Conservation (phyloP, 257 asterid genomes). For the Perilla frutescens region DNA sequence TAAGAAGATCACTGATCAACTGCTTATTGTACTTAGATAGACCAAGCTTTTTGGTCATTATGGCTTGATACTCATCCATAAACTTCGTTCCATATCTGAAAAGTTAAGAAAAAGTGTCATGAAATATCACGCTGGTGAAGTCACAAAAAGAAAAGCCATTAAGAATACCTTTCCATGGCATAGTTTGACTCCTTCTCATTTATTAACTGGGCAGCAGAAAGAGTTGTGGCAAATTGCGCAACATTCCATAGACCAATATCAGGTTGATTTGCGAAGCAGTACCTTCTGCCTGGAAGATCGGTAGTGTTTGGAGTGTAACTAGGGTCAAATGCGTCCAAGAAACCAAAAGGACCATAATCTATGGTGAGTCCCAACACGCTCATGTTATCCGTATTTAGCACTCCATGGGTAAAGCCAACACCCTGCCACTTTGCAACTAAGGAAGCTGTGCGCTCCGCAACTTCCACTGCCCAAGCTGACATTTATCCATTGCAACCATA, state of each 20-base stretch:
- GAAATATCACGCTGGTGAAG: conserved; percentile 26
- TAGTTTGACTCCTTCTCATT: conserved; percentile 80
- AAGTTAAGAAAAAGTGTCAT: conserved; percentile 30
- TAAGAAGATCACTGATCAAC: conserved; percentile 84
- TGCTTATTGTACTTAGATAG: conserved; percentile 88
- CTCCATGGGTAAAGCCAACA: conserved; percentile 99
- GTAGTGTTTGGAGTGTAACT: conserved; percentile 99
- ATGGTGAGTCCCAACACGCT: conserved; percentile 93
- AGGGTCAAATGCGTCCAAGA: conserved; percentile 98
- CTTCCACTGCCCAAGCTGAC: conserved; percentile 99
- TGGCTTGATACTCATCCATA: conserved; percentile 92
- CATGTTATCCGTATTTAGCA: conserved; percentile 97
- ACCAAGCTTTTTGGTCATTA: conserved; percentile 95
- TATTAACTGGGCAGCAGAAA: conserved; percentile 77
- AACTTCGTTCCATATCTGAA: conserved; percentile 88
- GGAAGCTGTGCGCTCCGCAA: conserved; percentile 94
- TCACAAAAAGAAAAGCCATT: neutral
- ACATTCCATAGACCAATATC: conserved; percentile 97
- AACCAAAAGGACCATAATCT: conserved; percentile 98
- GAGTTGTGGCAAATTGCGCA: conserved; percentile 77
- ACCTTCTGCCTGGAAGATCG: conserved; percentile 98
- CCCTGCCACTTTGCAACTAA: conserved; percentile 96
- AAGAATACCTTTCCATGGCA: conserved; percentile 86
- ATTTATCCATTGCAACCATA: conserved; percentile 38
- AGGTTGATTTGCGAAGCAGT: conserved; percentile 97